A percentile compares a stretch with the other conserved stretches of the same genome.
These are phyloP conservation scores for Nannochloropsis gaditana DNA, from an alignment of 108 stramenopile species.

Conservation along the genomic window DNA sequence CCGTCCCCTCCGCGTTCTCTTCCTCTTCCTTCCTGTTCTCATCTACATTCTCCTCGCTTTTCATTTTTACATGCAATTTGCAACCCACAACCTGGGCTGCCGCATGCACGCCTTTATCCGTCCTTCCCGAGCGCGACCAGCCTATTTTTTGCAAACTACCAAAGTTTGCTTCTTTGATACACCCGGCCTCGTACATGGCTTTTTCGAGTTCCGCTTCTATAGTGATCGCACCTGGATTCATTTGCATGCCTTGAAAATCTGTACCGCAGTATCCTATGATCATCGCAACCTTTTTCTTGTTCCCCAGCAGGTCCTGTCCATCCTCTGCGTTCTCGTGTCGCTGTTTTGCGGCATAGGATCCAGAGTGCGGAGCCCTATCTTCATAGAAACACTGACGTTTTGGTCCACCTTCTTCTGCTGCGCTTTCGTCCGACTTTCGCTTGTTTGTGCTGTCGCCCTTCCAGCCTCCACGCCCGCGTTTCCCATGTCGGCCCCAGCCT, in stretches of 20 bases:
- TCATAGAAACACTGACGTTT: neutral
- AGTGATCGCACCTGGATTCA: constrained; percentile 62
- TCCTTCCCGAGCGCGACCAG: constrained; percentile 88
- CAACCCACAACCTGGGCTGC: constrained; percentile 78
- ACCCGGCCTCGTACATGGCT: constrained; percentile 67
- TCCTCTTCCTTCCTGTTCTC: constrained; percentile 21
- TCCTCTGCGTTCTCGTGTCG: neutral
- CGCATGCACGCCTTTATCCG: constrained; percentile 93
- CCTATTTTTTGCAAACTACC: constrained; percentile 79
- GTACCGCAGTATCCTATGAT: constrained; percentile 53
- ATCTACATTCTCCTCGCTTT: constrained; percentile 54
- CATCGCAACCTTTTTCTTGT: constrained; percentile 52
- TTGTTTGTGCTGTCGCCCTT: neutral
- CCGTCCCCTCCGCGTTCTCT: constrained; percentile 1
- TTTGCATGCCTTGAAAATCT: constrained; percentile 82
- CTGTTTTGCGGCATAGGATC: neutral
- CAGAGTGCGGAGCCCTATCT: neutral
- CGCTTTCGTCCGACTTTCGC: neutral
- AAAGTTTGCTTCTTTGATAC: constrained; percentile 67
- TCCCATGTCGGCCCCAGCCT: neutral
- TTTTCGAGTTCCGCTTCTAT: constrained; percentile 84
- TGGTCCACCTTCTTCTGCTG: neutral
- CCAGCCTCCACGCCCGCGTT: neutral
- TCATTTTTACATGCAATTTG: constrained; percentile 72
- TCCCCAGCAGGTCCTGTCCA: constrained; percentile 18